Conservation (phyloP, 116 monocot species). For the Cymodocea nodosa region DNA sequence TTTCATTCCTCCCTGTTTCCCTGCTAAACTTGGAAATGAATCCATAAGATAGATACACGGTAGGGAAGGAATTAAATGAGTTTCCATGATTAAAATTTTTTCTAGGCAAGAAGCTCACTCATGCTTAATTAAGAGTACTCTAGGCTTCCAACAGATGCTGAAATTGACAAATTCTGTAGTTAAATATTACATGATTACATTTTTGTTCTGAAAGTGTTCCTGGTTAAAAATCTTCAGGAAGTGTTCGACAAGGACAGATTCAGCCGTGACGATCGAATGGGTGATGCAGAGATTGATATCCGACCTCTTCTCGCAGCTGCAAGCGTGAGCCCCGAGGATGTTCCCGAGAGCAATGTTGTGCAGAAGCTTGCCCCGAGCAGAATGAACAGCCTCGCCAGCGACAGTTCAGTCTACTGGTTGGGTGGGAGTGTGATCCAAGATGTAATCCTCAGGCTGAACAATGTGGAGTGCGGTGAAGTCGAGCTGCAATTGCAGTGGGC, state of each 20-base stretch:
- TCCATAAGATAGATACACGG: background rate
- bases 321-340: conserved; percentile 7
- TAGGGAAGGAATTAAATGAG: no score
- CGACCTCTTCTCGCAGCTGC: conserved; percentile 19
- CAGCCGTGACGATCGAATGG: conserved; percentile 46
- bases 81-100: background rate
- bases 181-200: no score
- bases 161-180: no score
- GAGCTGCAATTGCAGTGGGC: conserved; percentile 59
- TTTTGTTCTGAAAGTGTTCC: no score
- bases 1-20: background rate
- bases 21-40: background rate
- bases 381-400: conserved; percentile 43
- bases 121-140: background rate
- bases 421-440: conserved; percentile 52
- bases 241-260: conserved; percentile 56
- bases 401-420: conserved; percentile 27
- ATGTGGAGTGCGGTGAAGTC: conserved; percentile 68
- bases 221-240: conserved; percentile 20
- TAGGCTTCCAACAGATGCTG: background rate
- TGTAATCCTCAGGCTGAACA: conserved; percentile 37
- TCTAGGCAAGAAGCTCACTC: background rate
- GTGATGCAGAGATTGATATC: conserved; percentile 31
- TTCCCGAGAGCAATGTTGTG: conserved; percentile 18
- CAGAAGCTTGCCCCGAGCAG: conserved; percentile 19